Evolutionary conservation across 2,329 filamentous ascomycete genomes (phyloP).

Genomic region (Grosmannia clavigera): DNA sequence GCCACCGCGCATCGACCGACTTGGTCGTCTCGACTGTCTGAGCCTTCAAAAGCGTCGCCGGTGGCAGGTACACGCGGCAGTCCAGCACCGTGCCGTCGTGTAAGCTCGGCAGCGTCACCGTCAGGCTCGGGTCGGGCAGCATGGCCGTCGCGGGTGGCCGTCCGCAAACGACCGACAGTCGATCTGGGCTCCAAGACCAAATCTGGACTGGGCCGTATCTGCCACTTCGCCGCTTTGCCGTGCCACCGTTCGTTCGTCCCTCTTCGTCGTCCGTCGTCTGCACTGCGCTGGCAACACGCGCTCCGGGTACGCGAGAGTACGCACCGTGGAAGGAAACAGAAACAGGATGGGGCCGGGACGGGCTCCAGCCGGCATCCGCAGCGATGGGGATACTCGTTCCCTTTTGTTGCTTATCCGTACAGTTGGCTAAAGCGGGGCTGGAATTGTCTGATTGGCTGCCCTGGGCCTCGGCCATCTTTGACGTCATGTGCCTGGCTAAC

Average conservation of each 20-base stretch:
- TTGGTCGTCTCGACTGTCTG: constrained; percentile 1
- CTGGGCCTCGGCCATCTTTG: not conserved
- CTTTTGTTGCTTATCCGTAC: not conserved
- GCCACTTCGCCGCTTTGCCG: no score
- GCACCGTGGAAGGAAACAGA: no score
- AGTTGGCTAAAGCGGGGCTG: not conserved
- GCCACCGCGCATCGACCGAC: constrained; percentile 22
- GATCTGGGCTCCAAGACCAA: no score
- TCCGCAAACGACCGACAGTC: no score
- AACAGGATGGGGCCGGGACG: no score
- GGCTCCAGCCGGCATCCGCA: not conserved
- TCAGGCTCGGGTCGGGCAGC: constrained; percentile 24
- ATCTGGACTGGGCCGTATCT: no score
- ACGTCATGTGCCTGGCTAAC: constrained; percentile 1
- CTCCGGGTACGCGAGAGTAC: no score
- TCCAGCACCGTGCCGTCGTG: constrained; percentile 65
- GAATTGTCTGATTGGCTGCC: not conserved
- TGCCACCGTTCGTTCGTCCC: no score
- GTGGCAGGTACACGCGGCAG: constrained; percentile 71
- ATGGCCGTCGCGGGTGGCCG: not conserved
- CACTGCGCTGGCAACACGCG: no score
- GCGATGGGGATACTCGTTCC: not conserved
- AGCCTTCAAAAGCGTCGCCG: constrained; percentile 24
- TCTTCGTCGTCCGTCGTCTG: no score
- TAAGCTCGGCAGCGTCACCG: constrained; percentile 72